phyloP scores from a whole-genome alignment of 179 eudicot species.

The Beta corolliflora region DNA sequence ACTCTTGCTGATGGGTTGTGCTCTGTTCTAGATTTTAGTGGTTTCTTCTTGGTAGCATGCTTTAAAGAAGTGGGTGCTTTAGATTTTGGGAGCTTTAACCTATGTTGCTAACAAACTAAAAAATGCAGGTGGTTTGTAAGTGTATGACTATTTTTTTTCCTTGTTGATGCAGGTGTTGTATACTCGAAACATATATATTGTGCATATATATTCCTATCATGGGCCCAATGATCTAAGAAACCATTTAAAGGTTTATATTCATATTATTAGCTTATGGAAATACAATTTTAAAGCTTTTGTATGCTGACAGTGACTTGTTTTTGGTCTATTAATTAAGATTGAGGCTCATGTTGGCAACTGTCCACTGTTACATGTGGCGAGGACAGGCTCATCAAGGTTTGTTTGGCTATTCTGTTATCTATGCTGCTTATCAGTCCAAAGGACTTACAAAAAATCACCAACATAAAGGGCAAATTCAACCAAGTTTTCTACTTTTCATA shows the following conservation, averaged over 20 bases:
- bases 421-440: not conserved
- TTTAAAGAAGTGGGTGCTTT: not conserved
- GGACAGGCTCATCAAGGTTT: conserved; percentile 80
- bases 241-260: conserved; percentile 71
- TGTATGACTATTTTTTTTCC: not conserved
- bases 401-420: conserved; percentile 9
- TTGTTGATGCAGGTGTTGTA: conserved; percentile 65
- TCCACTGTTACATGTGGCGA: conserved; percentile 86
- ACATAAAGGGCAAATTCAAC: no score
- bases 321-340: conserved; percentile 44
- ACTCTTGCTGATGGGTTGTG: not conserved
- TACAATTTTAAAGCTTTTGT: not conserved
- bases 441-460: no score
- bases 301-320: not conserved
- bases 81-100: not conserved
- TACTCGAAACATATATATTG: conserved; percentile 82
- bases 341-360: conserved; percentile 84
- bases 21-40: not conserved
- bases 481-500: no score
- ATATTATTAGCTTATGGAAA: not conserved
- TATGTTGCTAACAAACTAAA: not conserved
- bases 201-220: conserved; percentile 68
- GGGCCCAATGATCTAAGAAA: conserved; percentile 67
- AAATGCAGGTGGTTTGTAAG: not conserved
- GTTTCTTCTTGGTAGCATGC: not conserved